A percentile compares a stretch with the other conserved stretches of the same genome.
These are phyloP conservation scores for Metschnikowia chrysomelidarum DNA, from an alignment of 805 yeast species.

Conservation along the genomic window DNA sequence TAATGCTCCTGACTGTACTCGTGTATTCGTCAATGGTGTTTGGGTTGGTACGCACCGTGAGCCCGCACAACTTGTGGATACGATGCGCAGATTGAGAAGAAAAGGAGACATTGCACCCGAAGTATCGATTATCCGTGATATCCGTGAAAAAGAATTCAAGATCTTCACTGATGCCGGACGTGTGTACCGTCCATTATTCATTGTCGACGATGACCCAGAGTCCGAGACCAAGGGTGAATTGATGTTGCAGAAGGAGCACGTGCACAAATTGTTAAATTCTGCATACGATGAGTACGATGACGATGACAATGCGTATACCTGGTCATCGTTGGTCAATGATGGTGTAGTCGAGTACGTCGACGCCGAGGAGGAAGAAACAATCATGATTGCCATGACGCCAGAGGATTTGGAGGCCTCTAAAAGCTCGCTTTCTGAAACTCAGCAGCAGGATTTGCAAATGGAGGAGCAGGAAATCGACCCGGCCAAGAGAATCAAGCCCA, in stretches of 20 bases:
- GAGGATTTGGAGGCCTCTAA: conserved; percentile 82
- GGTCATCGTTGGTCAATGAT: conserved; percentile 78
- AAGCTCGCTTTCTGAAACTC: conserved; percentile 39
- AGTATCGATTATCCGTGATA: conserved; percentile 94
- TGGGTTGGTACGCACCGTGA: conserved; percentile 99
- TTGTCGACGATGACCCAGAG: conserved; percentile 83
- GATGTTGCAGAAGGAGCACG: conserved; percentile 80
- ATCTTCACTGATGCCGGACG: conserved; percentile 98
- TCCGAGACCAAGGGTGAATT: conserved; percentile 72
- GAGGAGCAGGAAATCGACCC: conserved; percentile 57
- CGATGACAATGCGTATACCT: conserved; percentile 56
- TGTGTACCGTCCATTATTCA: conserved; percentile 93
- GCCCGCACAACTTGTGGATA: conserved; percentile 87
- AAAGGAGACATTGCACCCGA: conserved; percentile 94
- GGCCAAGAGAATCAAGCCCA: conserved; percentile 82
- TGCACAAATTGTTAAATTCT: conserved; percentile 61
- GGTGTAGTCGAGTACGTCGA: conserved; percentile 96
- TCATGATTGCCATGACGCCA: conserved; percentile 98
- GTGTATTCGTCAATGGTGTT: conserved; percentile 96
- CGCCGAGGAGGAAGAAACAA: conserved; percentile 98
- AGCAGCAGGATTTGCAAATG: conserved; percentile 42
- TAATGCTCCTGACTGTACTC: conserved; percentile 84
- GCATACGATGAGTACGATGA: conserved; percentile 62
- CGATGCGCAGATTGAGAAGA: conserved; percentile 89
- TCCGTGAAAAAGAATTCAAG: conserved; percentile 93